phyloP scores from a whole-genome alignment of 176 grass and related monocot species.

The Aegilops umbellulata region DNA sequence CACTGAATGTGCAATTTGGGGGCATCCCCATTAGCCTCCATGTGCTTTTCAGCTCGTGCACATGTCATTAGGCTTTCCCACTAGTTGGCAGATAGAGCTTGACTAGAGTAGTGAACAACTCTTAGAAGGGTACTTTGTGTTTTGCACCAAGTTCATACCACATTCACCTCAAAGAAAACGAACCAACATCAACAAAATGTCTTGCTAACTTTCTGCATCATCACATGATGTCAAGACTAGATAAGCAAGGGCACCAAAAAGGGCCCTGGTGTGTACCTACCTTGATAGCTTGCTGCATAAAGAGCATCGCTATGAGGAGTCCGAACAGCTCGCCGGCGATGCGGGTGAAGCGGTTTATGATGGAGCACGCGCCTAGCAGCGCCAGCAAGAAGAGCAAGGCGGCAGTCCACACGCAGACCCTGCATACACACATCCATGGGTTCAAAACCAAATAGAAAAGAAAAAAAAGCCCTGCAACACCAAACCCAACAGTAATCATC shows the following conservation, averaged over 20 bases:
- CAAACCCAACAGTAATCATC: slow-evolving; percentile 9
- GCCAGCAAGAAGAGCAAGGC: slow-evolving; percentile 79
- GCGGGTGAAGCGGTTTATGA: slow-evolving; percentile 96
- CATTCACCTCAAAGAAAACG: slow-evolving; percentile 14
- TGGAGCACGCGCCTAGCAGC: slow-evolving; percentile 75
- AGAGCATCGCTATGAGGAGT: slow-evolving; percentile 97
- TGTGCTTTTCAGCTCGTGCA: slow-evolving; percentile 41
- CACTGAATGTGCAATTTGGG: too few species aligned
- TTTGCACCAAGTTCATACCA: background rate
- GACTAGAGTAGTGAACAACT: background rate
- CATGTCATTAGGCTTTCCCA: slow-evolving; percentile 24
- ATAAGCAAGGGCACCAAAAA: background rate
- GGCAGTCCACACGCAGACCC: slow-evolving; percentile 96
- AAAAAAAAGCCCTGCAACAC: too few species aligned
- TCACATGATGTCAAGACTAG: slow-evolving; percentile 17
- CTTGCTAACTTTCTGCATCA: background rate
- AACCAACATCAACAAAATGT: background rate
- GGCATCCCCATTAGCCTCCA: slow-evolving; percentile 23
- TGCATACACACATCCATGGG: slow-evolving; percentile 20
- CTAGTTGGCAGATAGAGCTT: slow-evolving; percentile 16
- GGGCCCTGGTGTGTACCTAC: slow-evolving; percentile 28
- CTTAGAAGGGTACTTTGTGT: background rate
- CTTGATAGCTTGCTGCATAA: slow-evolving; percentile 99
- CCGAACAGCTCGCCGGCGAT: slow-evolving; percentile 94
- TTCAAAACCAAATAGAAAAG: too few species aligned